Percentiles rank a stretch among this genome's conserved stretches.
Conservation (phyloP, 768 basidiomycete species). For the Glaciozyma martinii region DNA sequence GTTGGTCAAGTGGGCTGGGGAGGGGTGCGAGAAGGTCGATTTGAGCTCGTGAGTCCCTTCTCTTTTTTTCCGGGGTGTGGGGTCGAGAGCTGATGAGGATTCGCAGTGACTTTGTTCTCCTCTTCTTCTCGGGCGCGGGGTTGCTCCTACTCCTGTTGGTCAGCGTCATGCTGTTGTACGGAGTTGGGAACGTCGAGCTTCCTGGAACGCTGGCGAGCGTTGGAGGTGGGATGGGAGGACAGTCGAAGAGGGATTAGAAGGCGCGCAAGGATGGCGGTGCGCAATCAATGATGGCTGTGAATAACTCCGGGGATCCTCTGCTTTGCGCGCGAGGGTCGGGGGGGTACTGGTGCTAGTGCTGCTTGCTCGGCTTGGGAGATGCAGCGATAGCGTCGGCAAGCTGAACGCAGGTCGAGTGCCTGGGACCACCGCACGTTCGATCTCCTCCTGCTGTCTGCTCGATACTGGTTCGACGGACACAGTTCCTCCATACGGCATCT, state of each 20-base stretch:
- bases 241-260: neutral
- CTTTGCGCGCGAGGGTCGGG: too few species aligned
- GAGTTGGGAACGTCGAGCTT: conserved; percentile 16
- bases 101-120: conserved; percentile 17
- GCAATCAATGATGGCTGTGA: too few species aligned
- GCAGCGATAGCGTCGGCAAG: too few species aligned
- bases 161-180: conserved; percentile 12
- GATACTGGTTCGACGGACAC: too few species aligned
- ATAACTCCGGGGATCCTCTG: too few species aligned
- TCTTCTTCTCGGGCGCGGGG: conserved; percentile 13
- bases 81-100: neutral
- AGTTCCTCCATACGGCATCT: too few species aligned
- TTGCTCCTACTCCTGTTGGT: conserved; percentile 12
- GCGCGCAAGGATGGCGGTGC: too few species aligned
- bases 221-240: neutral
- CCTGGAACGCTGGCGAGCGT: conserved; percentile 18
- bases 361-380: too few species aligned
- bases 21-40: conserved; percentile 33
- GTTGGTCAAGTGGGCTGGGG: conserved; percentile 18
- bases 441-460: too few species aligned
- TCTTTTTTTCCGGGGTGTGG: neutral
- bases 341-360: too few species aligned
- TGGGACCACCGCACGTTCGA: too few species aligned
- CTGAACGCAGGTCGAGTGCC: too few species aligned
- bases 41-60: conserved; percentile 12